Conservation (phyloP, 73 alveolate genomes). For the Breviolum minutum region DNA sequence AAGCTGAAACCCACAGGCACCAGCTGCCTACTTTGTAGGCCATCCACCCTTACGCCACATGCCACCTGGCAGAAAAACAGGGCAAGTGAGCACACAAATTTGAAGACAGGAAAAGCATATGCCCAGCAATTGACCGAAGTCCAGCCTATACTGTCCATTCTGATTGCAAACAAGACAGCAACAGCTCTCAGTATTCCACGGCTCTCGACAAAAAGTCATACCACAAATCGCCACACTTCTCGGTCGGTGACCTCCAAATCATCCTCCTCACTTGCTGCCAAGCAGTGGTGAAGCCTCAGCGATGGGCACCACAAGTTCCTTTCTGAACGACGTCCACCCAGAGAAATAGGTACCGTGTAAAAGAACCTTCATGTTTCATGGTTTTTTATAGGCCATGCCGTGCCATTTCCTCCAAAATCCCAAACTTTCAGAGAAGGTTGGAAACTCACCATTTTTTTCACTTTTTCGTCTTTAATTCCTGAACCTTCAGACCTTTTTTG, state of each 20-base stretch:
- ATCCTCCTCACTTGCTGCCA: slow-evolving; percentile 1
- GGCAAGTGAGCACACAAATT: no score
- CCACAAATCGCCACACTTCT: background rate
- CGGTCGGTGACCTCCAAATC: background rate
- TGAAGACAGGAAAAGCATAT: background rate
- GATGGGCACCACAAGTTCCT: background rate
- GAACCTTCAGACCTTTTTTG: background rate
- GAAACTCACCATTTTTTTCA: no score
- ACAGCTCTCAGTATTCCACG: background rate
- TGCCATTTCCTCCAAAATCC: no score
- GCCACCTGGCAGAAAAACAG: background rate
- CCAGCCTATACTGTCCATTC: no score
- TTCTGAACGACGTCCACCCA: no score
- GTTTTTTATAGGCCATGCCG: no score
- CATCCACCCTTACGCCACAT: slow-evolving; percentile 31
- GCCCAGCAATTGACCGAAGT: no score
- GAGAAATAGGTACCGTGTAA: no score
- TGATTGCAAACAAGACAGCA: background rate
- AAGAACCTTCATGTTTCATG: no score
- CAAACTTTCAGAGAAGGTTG: no score
- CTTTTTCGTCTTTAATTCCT: no score
- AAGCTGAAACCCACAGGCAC: background rate
- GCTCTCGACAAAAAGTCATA: background rate
- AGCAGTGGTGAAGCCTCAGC: slow-evolving; percentile 38
- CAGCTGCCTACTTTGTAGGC: slow-evolving; percentile 22